Evolutionary conservation across 495 filamentous ascomycete genomes (phyloP), one percentile per base, ranked within the genome.

Genomic region (Penicillium macrosclerotiorum): DNA sequence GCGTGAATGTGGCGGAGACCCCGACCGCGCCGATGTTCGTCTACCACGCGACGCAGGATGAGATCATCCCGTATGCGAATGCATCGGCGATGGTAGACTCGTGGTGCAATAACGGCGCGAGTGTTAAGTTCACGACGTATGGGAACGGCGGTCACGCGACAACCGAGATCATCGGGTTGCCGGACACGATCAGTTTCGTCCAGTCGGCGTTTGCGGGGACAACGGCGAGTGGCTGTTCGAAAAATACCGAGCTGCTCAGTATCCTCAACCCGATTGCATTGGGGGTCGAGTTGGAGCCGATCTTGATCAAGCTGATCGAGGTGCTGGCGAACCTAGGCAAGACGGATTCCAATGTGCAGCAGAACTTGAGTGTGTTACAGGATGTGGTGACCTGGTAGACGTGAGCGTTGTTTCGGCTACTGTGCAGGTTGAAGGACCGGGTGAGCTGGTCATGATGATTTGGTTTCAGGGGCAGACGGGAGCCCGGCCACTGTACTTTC

Each of bases 1-100:
- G 52, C 11, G 50, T 40, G 5, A 51, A 62, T 5, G 23, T 46
- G 24, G 35, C 40, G 1, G 63, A 68, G 33, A 63, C 58, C 0
- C 63, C 65, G 3, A 61, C 57, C 0, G 63, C 57, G 1, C 66
- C 66, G 3, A 48, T 65, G 6, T 64, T 68, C 31, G 44, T 68
- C 2, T 69, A 69, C 31, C 64, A 69, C 36, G 60, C 57, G 7
- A 47, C 53, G 5, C 34, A 63, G 3, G 66, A 69, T 30, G 62
- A 64, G 30, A 43, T 64, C 35, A 69, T 67, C 18, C 66, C 64
- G 0, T 66, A 64, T 17, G 13, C 32, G 1, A 49, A 64, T n/a
- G 56, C 61, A 1, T 35, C 43, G 1, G 19, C 42, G 0, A 43
- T 67, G 51, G 60, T 56, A 6, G 35, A 61, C 3, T 32, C 52